Conservation (phyloP, 2,329 filamentous ascomycete species). For the Fusarium mexicanum region DNA sequence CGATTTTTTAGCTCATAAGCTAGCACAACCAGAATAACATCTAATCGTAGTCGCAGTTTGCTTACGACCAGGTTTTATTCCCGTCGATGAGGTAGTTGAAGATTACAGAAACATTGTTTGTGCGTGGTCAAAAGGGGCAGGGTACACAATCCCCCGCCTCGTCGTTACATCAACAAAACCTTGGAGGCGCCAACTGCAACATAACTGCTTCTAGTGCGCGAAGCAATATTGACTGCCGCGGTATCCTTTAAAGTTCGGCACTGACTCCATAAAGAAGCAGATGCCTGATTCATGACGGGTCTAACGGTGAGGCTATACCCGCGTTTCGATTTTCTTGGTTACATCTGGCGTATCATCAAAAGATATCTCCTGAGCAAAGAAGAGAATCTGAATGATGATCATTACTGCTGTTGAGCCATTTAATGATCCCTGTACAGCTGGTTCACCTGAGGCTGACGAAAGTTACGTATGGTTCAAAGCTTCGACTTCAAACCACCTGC, state of each 20-base stretch:
- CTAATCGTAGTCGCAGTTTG: background rate
- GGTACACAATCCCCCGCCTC: background rate
- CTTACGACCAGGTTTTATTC: background rate
- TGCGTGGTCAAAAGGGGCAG: background rate
- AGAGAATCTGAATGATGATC: background rate
- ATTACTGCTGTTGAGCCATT: background rate
- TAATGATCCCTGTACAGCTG: background rate
- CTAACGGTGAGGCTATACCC: background rate
- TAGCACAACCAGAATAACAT: background rate
- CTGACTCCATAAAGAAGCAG: background rate
- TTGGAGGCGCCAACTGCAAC: background rate
- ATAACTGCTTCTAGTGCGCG: background rate
- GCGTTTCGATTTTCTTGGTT: no score
- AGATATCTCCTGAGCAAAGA: background rate
- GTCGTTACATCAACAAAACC: background rate
- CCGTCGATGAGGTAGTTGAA: background rate
- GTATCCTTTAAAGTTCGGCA: background rate
- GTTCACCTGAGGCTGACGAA: background rate
- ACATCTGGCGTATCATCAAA: background rate
- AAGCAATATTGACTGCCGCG: background rate
- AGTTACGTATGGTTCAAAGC: background rate
- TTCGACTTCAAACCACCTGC: background rate
- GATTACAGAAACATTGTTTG: background rate
- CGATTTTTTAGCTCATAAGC: background rate
- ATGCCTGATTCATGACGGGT: background rate